These are phyloP conservation scores for Hebeloma cylindrosporum DNA, from an alignment of 768 basidiomycete species.

Conservation along the genomic window DNA sequence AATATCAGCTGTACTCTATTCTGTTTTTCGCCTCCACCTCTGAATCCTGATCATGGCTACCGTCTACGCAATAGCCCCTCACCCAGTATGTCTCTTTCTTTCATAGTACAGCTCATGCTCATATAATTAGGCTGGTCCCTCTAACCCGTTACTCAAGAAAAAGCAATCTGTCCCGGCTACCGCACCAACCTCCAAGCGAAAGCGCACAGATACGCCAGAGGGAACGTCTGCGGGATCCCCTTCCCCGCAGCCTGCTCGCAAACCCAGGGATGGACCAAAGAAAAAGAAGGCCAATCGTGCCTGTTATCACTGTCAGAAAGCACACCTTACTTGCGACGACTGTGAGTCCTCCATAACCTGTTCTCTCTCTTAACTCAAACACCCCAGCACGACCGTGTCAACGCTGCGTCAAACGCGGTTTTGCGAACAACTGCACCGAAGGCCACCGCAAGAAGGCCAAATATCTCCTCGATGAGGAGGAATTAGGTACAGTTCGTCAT, in stretches of 20 bases:
- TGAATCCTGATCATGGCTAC: conserved; percentile 33
- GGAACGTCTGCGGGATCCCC: conserved; percentile 50
- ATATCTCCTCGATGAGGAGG: conserved; percentile 91
- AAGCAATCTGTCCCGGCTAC: conserved; percentile 26
- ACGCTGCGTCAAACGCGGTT: conserved; percentile 92
- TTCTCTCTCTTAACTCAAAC: conserved; percentile 18
- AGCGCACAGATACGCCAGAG: conserved; percentile 61
- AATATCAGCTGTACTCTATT: conserved; percentile 29
- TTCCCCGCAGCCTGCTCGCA: conserved; percentile 41
- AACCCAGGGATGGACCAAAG: conserved; percentile 74
- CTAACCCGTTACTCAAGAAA: conserved; percentile 38
- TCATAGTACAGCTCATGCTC: conserved; percentile 29
- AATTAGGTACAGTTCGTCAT: conserved; percentile 64
- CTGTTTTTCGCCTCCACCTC: conserved; percentile 23
- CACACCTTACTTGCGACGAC: conserved; percentile 98
- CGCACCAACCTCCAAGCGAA: conserved; percentile 47
- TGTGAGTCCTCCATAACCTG: conserved; percentile 52
- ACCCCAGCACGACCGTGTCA: conserved; percentile 89
- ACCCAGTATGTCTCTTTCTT: conserved; percentile 39
- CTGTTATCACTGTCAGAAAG: conserved; percentile 95
- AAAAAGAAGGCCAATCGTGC: conserved; percentile 96
- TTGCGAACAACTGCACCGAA: conserved; percentile 85
- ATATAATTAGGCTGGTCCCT: conserved; percentile 46
- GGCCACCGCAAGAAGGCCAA: conserved; percentile 98
- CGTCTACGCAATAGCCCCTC: conserved; percentile 38